Base-by-base conservation (phyloP, 75 land plant species). In the Isoetes taiwanensis region DNA sequence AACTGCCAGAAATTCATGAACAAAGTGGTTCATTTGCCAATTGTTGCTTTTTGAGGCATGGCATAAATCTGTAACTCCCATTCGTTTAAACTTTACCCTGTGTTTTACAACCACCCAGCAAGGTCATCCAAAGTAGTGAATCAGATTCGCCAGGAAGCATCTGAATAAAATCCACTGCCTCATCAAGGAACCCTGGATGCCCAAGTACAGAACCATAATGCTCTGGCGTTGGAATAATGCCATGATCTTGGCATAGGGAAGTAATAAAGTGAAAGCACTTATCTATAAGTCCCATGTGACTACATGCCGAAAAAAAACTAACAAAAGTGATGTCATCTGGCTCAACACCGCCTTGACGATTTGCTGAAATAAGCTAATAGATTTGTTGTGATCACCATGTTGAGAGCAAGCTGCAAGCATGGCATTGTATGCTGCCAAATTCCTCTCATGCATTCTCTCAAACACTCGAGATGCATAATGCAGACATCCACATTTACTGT, bases 271-370 rank as follows among this genome's bases (percentile, higher is more conserved):
- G 56, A n/a, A 57, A 59, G 3, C 80, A 76, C 56, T 72, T 60
- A 21, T 73, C 56, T 12, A 73, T 61, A 54, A 69, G 58, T 0
- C 80, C 80, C 1, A 53, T 70, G 43, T 78, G 80, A 35, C 80
- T 78, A 63, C 80, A 73, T 14, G 80, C 76, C 26, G 77, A 73
- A 41, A 78, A 41, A 27, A 78, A 69, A 0, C 73, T 76, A 42
- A 73, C 72, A 43, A 78, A 78, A 2, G 77, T 68, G 27, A 78
- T 65, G 35, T 62, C 64, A 66, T 78, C 77, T 37, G 80, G 80
- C 31, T 2, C 33, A 37, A 27, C 61, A 43, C 60, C 73, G 19
- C 34, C 26, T 41, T 28, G 0, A 57, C 50, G 77, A 78, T 78
- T 31, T 62, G 48, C 19, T 32, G 37, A 59, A 73, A 78, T 3